phyloP scores from a whole-genome alignment of 2,329 filamentous ascomycete genomes.

The Raffaelea ambrosiae region DNA sequence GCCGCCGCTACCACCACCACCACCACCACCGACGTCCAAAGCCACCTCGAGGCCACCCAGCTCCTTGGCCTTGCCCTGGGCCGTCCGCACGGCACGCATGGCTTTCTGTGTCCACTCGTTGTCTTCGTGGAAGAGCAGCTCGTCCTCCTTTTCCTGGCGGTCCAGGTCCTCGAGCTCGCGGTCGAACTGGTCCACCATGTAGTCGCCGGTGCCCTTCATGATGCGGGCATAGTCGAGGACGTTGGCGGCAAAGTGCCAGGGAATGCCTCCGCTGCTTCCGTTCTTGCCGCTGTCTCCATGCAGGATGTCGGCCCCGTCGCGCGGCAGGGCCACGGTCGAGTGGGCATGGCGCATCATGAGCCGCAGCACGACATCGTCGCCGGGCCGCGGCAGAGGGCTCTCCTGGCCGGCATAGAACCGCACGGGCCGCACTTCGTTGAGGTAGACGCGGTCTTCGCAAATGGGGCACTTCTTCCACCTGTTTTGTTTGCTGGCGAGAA shows the following conservation, averaged over 20 bases:
- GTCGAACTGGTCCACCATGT: conserved; percentile 76
- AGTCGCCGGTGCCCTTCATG: conserved; percentile 87
- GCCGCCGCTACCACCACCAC: background rate
- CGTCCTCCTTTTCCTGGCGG: conserved; percentile 77
- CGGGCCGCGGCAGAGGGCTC: conserved; percentile 67
- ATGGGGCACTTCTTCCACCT: conserved; percentile 96
- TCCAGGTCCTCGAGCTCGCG: conserved; percentile 67
- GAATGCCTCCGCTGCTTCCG: conserved; percentile 37
- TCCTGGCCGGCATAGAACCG: conserved; percentile 89
- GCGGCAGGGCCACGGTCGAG: conserved; percentile 79
- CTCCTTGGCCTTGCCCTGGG: conserved; percentile 62
- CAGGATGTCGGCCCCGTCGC: conserved; percentile 65
- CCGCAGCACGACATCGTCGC: conserved; percentile 81
- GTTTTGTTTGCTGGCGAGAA: too few relatives aligned
- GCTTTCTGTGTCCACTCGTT: conserved; percentile 89
- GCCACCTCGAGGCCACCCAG: conserved; percentile 25
- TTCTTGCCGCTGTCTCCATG: conserved; percentile 34
- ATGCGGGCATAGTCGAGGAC: conserved; percentile 91
- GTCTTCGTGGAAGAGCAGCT: conserved; percentile 84
- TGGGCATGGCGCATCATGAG: conserved; percentile 73
- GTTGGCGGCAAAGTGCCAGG: conserved; percentile 92
- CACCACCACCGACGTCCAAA: conserved; percentile 13
- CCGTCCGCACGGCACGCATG: conserved; percentile 61
- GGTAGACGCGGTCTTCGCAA: conserved; percentile 87
- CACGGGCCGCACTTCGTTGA: conserved; percentile 82